A percentile compares a stretch with the other conserved stretches of the same genome.
Evolutionary conservation across 768 basidiomycete genomes (phyloP).

Genomic region (Hemileccinum impolitum): DNA sequence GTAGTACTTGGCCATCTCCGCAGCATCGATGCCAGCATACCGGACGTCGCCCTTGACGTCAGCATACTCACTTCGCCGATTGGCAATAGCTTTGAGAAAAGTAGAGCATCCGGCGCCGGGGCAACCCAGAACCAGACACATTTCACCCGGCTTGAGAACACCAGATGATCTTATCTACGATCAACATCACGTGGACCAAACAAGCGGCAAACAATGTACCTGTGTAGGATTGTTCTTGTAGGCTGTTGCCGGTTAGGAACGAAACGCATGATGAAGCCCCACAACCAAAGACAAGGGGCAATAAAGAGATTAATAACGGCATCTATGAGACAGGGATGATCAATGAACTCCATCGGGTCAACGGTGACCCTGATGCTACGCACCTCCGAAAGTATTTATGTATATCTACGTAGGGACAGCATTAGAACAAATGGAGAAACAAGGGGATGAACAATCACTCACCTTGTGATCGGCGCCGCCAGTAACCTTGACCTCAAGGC

Average conservation of each 20-base stretch:
- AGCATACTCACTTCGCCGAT: slow-evolving; percentile 64
- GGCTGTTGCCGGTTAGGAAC: slow-evolving; percentile 36
- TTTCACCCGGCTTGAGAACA: slow-evolving; percentile 73
- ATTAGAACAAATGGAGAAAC: not conserved
- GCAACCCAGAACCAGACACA: slow-evolving; percentile 82
- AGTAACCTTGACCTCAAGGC: slow-evolving; percentile 57
- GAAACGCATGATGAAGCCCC: slow-evolving; percentile 38
- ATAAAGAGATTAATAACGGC: slow-evolving; percentile 53
- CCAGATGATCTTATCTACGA: slow-evolving; percentile 53
- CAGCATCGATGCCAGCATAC: slow-evolving; percentile 76
- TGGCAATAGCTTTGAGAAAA: slow-evolving; percentile 81
- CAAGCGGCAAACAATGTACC: slow-evolving; percentile 36
- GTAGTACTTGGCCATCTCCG: slow-evolving; percentile 73
- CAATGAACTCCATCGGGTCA: not conserved
- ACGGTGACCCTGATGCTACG: slow-evolving; percentile 16
- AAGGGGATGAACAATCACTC: slow-evolving; percentile 1
- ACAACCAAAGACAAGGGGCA: slow-evolving; percentile 47
- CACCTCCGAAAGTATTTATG: slow-evolving; percentile 58
- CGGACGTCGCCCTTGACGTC: slow-evolving; percentile 66
- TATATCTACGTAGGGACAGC: slow-evolving; percentile 37
- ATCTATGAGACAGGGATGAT: slow-evolving; percentile 33
- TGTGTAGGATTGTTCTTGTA: slow-evolving; percentile 57
- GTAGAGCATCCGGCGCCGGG: slow-evolving; percentile 85
- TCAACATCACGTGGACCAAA: not conserved
- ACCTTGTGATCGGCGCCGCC: slow-evolving; percentile 60